Evolutionary conservation across 2,329 filamentous ascomycete species (phyloP).

Genomic region (Beauveria australis): DNA sequence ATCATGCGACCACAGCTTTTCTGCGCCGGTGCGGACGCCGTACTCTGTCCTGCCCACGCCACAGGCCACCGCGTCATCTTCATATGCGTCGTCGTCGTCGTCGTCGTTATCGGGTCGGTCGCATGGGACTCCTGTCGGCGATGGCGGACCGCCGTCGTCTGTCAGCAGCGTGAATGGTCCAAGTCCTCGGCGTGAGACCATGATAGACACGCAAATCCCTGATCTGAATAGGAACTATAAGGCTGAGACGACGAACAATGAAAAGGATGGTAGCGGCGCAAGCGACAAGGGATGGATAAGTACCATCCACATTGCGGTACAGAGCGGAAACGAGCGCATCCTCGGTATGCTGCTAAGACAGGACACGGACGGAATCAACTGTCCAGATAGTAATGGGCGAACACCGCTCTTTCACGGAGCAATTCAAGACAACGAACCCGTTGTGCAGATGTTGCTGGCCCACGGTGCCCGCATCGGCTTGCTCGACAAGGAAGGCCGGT

Average conservation of each 20-base stretch:
- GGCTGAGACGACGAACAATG: no score
- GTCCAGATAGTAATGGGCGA: background rate
- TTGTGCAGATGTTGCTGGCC: background rate
- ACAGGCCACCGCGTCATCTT: background rate
- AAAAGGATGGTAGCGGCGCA: background rate
- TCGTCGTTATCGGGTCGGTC: background rate
- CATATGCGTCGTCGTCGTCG: background rate
- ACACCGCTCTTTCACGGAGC: constrained; percentile 1
- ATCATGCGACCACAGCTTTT: background rate
- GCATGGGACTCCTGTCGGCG: background rate
- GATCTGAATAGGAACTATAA: no score
- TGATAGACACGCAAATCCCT: background rate
- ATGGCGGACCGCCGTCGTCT: background rate
- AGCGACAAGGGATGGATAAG: background rate
- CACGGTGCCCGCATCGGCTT: background rate
- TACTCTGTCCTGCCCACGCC: background rate
- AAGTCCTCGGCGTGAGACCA: background rate
- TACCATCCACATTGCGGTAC: constrained; percentile 3
- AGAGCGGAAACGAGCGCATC: constrained; percentile 3
- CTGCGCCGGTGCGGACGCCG: background rate
- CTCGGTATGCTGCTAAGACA: background rate
- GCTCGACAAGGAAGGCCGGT: background rate
- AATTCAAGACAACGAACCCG: background rate
- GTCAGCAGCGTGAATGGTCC: background rate
- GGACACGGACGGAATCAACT: constrained; percentile 1